These are phyloP conservation scores for Populus pruinosa DNA, from an alignment of 345 rosid genomes.

Conservation along the genomic window DNA sequence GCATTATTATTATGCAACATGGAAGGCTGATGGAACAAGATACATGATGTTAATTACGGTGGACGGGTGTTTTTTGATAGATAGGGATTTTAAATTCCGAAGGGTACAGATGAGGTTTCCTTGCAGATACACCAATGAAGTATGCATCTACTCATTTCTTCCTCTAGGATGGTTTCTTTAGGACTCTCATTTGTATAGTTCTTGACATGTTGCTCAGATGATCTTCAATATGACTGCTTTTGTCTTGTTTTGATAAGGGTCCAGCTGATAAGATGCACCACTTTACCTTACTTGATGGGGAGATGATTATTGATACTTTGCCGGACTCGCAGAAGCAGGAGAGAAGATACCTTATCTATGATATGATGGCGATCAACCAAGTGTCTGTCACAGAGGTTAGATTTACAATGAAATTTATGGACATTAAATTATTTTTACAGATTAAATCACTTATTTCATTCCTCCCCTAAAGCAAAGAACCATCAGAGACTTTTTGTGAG, in stretches of 20 bases:
- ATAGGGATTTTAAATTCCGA: constrained; percentile 79
- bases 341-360: constrained; percentile 97
- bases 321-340: constrained; percentile 91
- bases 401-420: background rate
- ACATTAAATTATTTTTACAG: background rate
- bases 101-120: constrained; percentile 99
- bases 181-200: background rate
- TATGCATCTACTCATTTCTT: constrained; percentile 35
- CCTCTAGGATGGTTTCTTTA: constrained; percentile 1
- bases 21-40: constrained; percentile 99
- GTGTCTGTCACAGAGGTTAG: constrained; percentile 78
- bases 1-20: constrained; percentile 94
- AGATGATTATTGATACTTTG: constrained; percentile 90
- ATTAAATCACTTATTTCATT: background rate
- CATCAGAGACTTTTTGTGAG: background rate
- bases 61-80: constrained; percentile 88
- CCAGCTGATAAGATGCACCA: constrained; percentile 75
- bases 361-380: constrained; percentile 77
- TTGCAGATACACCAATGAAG: constrained; percentile 60
- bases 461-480: background rate
- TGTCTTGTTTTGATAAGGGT: constrained; percentile 46
- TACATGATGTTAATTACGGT: constrained; percentile 91
- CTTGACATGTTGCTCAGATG: background rate
- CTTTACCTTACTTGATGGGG: constrained; percentile 91
- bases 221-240: constrained; percentile 18